Conservation (phyloP, 495 filamentous ascomycete genomes). For the Massariosphaeria phaeospora region DNA sequence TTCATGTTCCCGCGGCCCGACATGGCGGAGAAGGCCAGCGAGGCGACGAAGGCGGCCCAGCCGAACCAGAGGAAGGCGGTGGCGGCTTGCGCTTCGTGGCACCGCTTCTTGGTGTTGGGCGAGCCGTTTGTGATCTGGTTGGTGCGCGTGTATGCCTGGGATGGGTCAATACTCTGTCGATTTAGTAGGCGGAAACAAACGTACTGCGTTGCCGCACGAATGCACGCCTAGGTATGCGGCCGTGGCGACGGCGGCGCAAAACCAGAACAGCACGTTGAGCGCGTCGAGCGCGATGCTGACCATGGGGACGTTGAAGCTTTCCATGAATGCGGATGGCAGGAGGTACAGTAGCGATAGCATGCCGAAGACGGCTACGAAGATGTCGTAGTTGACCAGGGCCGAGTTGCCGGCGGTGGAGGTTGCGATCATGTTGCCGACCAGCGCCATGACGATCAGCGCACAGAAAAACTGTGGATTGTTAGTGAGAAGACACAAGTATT, state of each 20-base stretch:
- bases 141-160: conserved; percentile 49
- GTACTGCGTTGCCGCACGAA: conserved; percentile 59
- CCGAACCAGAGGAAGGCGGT: conserved; percentile 69
- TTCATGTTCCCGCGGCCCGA: conserved; percentile 41
- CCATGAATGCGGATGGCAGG: conserved; percentile 50
- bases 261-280: conserved; percentile 61
- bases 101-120: conserved; percentile 51
- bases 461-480: conserved; percentile 52
- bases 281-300: conserved; percentile 54
- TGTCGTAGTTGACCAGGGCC: conserved; percentile 58
- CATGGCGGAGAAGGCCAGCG: conserved; percentile 51
- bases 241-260: conserved; percentile 60
- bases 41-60: conserved; percentile 56
- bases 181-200: conserved; percentile 25
- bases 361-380: conserved; percentile 61
- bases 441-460: conserved; percentile 61
- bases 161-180: conserved; percentile 9
- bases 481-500: neutral
- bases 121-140: conserved; percentile 62
- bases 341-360: conserved; percentile 62
- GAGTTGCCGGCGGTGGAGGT: conserved; percentile 53
- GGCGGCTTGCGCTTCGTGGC: conserved; percentile 63
- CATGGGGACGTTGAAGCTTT: conserved; percentile 49
- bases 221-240: conserved; percentile 56
- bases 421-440: conserved; percentile 65